These are phyloP conservation scores for Cyclanthera cordifolia DNA, from an alignment of 306 rosid genomes.

Conservation along the genomic window DNA sequence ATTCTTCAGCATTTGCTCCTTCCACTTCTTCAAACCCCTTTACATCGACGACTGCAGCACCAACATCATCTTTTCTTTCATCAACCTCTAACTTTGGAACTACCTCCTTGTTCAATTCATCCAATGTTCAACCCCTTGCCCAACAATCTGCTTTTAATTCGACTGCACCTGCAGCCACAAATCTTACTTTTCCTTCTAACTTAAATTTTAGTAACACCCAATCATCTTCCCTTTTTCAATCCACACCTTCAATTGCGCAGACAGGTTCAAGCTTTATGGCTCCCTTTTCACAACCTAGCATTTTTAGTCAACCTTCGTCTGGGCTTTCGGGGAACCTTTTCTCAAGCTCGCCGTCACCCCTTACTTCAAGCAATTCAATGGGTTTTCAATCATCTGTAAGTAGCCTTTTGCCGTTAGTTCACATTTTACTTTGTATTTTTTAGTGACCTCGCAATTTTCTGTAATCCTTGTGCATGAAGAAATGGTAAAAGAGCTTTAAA, in stretches of 20 bases:
- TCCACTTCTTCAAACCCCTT: slow-evolving; percentile 32
- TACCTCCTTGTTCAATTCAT: slow-evolving; percentile 29
- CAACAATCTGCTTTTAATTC: slow-evolving; percentile 35
- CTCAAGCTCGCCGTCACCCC: slow-evolving; percentile 37
- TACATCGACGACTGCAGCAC: slow-evolving; percentile 19
- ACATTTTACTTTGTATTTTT: neutral
- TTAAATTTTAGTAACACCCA: slow-evolving; percentile 37
- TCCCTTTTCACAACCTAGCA: slow-evolving; percentile 29
- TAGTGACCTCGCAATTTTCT: neutral
- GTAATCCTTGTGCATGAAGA: neutral
- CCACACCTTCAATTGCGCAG: slow-evolving; percentile 33
- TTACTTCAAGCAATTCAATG: slow-evolving; percentile 30
- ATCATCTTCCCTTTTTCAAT: slow-evolving; percentile 41
- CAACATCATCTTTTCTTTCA: slow-evolving; percentile 25
- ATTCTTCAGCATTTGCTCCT: slow-evolving; percentile 43
- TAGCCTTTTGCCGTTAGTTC: too few species aligned
- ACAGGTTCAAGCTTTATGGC: slow-evolving; percentile 47
- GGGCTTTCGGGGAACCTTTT: slow-evolving; percentile 45
- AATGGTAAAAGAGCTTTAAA: neutral
- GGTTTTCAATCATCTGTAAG: slow-evolving; percentile 58
- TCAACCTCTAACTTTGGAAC: slow-evolving; percentile 49
- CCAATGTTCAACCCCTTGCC: slow-evolving; percentile 19
- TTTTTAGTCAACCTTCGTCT: slow-evolving; percentile 45
- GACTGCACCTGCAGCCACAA: slow-evolving; percentile 34
- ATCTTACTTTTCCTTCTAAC: slow-evolving; percentile 41